Evolutionary conservation across 106 monocot genomes (phyloP).

Genomic region (Dioscorea dumetorum): DNA sequence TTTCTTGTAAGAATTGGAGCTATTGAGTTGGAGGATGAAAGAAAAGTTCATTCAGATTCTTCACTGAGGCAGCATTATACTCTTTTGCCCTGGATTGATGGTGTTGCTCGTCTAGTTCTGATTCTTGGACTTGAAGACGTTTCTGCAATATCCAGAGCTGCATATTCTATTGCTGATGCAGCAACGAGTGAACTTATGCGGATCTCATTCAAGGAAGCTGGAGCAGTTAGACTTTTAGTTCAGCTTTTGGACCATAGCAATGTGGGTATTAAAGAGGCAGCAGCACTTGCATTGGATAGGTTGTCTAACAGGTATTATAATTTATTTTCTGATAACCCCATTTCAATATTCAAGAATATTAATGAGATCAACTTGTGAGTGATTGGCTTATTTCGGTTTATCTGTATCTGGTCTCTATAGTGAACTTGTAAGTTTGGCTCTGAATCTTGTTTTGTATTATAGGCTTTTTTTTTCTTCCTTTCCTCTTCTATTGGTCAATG

Average conservation of each 20-base stretch:
- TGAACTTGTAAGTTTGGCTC: too few relatives aligned
- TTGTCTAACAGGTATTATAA: conserved; percentile 59
- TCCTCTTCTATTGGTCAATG: too few relatives aligned
- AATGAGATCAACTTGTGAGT: too few relatives aligned
- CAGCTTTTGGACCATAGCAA: conserved; percentile 42
- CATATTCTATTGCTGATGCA: conserved; percentile 63
- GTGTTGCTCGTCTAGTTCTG: conserved; percentile 78
- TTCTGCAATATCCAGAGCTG: conserved; percentile 66
- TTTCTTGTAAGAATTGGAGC: conserved; percentile 91
- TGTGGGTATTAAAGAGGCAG: conserved; percentile 46
- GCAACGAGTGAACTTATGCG: conserved; percentile 60
- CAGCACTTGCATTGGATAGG: conserved; percentile 58
- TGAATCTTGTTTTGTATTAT: too few relatives aligned
- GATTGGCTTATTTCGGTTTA: too few relatives aligned
- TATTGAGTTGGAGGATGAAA: conserved; percentile 52
- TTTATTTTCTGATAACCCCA: background rate
- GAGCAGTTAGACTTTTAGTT: conserved; percentile 55
- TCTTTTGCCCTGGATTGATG: conserved; percentile 73
- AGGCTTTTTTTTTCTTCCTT: too few relatives aligned
- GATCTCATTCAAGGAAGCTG: conserved; percentile 82
- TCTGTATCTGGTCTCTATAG: too few relatives aligned
- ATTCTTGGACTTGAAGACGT: conserved; percentile 78
- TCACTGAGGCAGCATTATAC: conserved; percentile 31
- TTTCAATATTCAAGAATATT: background rate
- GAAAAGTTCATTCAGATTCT: conserved; percentile 11